A percentile compares a stretch with the other conserved stretches of the same genome.
Conservation (phyloP, 768 basidiomycete genomes). For the Gymnopilus junonius region DNA sequence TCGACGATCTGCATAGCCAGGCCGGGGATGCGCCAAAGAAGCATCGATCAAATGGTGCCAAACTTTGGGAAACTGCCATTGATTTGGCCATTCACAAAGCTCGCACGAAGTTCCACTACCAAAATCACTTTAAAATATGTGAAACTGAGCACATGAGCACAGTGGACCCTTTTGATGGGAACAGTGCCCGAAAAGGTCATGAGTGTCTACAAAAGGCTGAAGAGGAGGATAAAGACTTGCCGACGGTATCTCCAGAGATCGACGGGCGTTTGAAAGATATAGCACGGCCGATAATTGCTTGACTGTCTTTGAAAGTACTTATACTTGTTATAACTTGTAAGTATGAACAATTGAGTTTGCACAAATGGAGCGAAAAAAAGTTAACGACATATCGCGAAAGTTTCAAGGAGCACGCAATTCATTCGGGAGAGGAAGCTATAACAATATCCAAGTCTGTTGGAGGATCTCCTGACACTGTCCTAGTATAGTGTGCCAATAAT, state of each 20-base stretch:
- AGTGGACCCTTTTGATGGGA: slow-evolving; percentile 77
- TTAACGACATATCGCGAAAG: neutral
- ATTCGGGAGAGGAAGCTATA: slow-evolving; percentile 22
- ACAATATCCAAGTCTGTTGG: slow-evolving; percentile 40
- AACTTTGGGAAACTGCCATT: slow-evolving; percentile 54
- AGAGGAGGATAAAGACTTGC: slow-evolving; percentile 48
- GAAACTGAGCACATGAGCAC: slow-evolving; percentile 76
- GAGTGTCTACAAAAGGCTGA: slow-evolving; percentile 20
- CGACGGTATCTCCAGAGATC: slow-evolving; percentile 62
- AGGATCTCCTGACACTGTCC: slow-evolving; percentile 57
- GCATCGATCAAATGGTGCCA: slow-evolving; percentile 24
- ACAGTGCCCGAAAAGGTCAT: slow-evolving; percentile 42
- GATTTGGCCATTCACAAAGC: slow-evolving; percentile 44
- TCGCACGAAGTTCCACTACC: slow-evolving; percentile 58
- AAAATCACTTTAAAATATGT: slow-evolving; percentile 61
- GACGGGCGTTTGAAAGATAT: slow-evolving; percentile 70
- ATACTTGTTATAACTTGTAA: neutral
- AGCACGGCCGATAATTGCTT: slow-evolving; percentile 21
- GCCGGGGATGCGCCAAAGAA: neutral
- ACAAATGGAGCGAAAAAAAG: neutral
- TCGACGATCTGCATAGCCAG: slow-evolving; percentile 17
- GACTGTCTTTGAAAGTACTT: neutral
- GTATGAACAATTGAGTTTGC: neutral
- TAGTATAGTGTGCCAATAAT: slow-evolving; percentile 57
- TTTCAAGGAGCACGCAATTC: neutral